Percentiles rank a stretch among this genome's conserved stretches.
Evolutionary conservation across 2,329 filamentous ascomycete genomes (phyloP).

Genomic region (Aspergillus sp.): DNA sequence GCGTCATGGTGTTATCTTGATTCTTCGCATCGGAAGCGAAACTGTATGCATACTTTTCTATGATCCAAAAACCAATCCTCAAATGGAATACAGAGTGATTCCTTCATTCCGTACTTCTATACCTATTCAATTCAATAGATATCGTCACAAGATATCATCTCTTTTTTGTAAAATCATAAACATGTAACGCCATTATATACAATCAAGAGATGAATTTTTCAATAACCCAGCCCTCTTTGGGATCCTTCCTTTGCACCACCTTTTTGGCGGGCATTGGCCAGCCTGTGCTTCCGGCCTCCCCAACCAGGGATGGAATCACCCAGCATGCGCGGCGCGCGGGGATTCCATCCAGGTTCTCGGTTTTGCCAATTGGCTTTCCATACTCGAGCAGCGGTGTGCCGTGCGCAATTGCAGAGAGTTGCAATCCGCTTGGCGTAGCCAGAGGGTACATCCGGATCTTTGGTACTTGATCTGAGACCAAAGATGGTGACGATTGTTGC

Average conservation of each 20-base stretch:
- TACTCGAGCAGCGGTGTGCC: slow-evolving; percentile 79
- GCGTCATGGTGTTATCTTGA: too few species aligned
- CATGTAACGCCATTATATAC: slow-evolving; percentile 13
- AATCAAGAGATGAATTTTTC: slow-evolving; percentile 45
- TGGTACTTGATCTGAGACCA: slow-evolving; percentile 53
- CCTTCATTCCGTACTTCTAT: too few species aligned
- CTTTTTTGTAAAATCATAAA: too few species aligned
- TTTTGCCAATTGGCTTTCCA: slow-evolving; percentile 87
- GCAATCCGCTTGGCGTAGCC: slow-evolving; percentile 69
- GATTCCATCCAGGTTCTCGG: slow-evolving; percentile 46
- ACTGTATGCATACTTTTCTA: too few species aligned
- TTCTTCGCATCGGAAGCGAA: too few species aligned
- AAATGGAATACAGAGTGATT: too few species aligned
- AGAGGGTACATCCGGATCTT: slow-evolving; percentile 86
- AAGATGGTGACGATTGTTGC: slow-evolving; percentile 59
- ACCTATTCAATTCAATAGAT: too few species aligned
- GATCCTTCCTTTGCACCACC: slow-evolving; percentile 72
- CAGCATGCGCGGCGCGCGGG: slow-evolving; percentile 66
- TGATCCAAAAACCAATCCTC: too few species aligned
- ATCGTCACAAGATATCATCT: too few species aligned
- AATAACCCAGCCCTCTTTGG: slow-evolving; percentile 70
- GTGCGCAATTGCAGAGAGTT: slow-evolving; percentile 73
- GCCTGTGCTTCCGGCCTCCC: slow-evolving; percentile 62
- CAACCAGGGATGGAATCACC: slow-evolving; percentile 74
- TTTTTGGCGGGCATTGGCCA: slow-evolving; percentile 86